Conservation (phyloP, 169 alveolate species). For the Babesia ovata region DNA sequence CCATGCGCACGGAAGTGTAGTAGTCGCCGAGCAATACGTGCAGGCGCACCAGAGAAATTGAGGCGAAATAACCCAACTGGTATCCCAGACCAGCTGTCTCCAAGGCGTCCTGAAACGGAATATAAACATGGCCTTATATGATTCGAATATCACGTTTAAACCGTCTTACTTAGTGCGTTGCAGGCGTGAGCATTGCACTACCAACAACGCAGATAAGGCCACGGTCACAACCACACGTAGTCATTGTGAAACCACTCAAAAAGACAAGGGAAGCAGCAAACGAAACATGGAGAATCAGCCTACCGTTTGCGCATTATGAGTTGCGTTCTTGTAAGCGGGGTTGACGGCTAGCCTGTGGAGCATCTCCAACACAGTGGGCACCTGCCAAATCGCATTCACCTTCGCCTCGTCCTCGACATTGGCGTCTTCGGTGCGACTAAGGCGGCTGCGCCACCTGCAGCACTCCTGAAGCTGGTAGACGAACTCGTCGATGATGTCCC, state of each 20-base stretch:
- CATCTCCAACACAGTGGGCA: conserved; percentile 67
- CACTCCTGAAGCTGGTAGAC: conserved; percentile 83
- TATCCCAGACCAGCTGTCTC: conserved; percentile 36
- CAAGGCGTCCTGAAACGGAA: conserved; percentile 19
- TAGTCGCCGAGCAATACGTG: conserved; percentile 82
- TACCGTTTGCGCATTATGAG: conserved; percentile 35
- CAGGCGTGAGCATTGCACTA: too few relatives aligned
- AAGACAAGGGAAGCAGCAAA: too few relatives aligned
- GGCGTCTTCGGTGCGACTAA: conserved; percentile 38
- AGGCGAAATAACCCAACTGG: conserved; percentile 77
- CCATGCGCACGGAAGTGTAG: conserved; percentile 74
- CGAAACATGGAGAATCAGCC: background rate
- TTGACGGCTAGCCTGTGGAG: conserved; percentile 58
- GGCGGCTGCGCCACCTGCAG: conserved; percentile 74
- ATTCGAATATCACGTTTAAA: background rate
- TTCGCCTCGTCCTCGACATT: conserved; percentile 11
- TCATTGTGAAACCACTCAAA: too few relatives aligned
- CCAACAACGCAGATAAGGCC: too few relatives aligned
- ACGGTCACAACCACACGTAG: too few relatives aligned
- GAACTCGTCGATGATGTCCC: conserved; percentile 85
- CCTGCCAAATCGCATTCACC: conserved; percentile 59
- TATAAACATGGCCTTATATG: background rate
- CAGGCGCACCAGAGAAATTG: conserved; percentile 72
- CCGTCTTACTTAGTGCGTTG: background rate
- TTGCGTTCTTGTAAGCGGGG: conserved; percentile 36